Evolutionary conservation across 768 basidiomycete genomes (phyloP), one percentile per base, ranked within the genome.

Genomic region (Naganishia kalamii): DNA sequence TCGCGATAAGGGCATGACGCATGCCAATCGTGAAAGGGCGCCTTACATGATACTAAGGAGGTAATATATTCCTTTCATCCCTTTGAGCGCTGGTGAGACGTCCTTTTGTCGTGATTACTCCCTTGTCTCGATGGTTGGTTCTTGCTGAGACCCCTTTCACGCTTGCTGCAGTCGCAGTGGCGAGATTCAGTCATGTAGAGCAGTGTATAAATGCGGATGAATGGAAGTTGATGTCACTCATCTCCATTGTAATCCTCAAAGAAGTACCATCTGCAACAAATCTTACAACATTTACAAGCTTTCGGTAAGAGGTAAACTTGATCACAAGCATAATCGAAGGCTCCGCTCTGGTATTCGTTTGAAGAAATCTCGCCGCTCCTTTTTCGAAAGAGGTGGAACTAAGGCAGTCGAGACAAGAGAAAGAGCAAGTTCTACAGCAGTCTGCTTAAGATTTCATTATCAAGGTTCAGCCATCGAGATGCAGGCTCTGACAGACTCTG

Each of bases 51-150:
- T 32, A 44, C 37, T 17, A 44, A 44, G 43, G 43, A 44, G 19
- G 6, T n/a, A 6, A 6, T 6, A 8, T 10, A 15, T 11, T 44
- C 43, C 43, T 11, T 44, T 44, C 43, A 23, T 57, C 54, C 54
- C 54, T 57, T 57, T 57, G 54, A 57, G 27, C 33, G 17, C 54
- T 21, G 15, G 37, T 40, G 54, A 57, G 37, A 57, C 54, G 33
- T 57, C 54, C 54, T 57, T 57, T 57, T 57, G 54, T 57, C 15
- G 11, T 40, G 21, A 15, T 21, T 6, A 25, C 11, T 57, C 54
- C 54, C 40, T 57, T 57, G 54, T 57, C n/a, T 15, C 32, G 4
- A 29, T 17, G 32, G 23, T 17, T n/a, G 19, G 12, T 21, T 3
- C 5, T 44, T 15, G 8, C 13, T 44, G 10, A 44, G 43, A 44